Percentiles rank a stretch among this genome's conserved stretches.
Conservation (phyloP, 2,329 filamentous ascomycete species). For the Hysterium pulicare region DNA sequence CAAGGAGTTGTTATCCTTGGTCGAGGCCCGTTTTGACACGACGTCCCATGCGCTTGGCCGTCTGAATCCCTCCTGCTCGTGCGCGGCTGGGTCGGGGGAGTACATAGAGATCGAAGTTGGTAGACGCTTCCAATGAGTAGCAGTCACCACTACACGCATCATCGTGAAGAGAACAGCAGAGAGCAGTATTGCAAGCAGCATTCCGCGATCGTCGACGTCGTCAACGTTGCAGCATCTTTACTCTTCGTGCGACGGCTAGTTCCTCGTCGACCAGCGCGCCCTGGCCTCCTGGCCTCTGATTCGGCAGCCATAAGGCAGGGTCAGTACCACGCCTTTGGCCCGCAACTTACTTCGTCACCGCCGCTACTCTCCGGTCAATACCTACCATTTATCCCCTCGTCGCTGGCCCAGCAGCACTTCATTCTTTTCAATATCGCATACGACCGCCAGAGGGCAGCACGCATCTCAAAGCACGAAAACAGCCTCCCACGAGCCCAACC, state of each 20-base stretch:
- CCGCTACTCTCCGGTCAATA: constrained; percentile 1
- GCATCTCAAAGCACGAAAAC: neutral
- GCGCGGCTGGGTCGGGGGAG: too few relatives aligned
- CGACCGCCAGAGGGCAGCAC: neutral
- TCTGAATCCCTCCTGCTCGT: neutral
- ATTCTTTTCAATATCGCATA: neutral
- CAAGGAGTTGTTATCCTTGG: too few relatives aligned
- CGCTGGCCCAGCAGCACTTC: neutral
- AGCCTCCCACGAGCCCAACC: neutral
- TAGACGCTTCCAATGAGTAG: too few relatives aligned
- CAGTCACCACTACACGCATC: too few relatives aligned
- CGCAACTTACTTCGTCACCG: constrained; percentile 1
- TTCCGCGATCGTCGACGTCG: neutral
- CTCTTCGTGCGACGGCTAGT: neutral
- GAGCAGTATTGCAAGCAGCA: neutral
- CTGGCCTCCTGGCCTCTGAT: neutral
- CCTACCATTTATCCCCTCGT: neutral
- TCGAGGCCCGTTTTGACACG: too few relatives aligned
- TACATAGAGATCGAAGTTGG: too few relatives aligned
- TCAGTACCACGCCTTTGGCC: neutral
- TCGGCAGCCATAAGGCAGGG: neutral
- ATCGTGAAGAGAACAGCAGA: too few relatives aligned
- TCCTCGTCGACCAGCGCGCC: constrained; percentile 1
- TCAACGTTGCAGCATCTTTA: neutral
- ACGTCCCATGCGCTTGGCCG: neutral